Percentiles rank a stretch among this genome's conserved stretches.
Conservation (phyloP, 768 basidiomycete species). For the Calocera cornea region DNA sequence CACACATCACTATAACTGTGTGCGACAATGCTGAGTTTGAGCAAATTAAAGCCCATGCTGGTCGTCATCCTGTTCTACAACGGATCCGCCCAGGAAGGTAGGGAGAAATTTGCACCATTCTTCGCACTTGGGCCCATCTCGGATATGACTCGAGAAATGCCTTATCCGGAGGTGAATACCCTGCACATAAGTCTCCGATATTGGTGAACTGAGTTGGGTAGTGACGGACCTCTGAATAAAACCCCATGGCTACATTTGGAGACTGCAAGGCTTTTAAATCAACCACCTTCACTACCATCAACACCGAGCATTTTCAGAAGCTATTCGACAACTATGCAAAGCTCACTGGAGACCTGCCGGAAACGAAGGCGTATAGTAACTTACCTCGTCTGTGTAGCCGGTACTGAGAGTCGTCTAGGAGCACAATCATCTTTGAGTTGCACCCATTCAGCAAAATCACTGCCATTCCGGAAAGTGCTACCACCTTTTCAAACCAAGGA, state of each 20-base stretch:
- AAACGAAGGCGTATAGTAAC: not conserved
- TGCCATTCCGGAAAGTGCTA: not conserved
- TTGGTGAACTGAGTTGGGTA: not conserved
- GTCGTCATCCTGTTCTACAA: slow-evolving; percentile 7
- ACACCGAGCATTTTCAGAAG: not conserved
- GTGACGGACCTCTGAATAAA: not conserved
- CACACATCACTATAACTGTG: not conserved
- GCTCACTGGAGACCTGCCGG: not conserved
- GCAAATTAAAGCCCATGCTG: not conserved
- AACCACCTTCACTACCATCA: not conserved
- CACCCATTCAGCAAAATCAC: not conserved
- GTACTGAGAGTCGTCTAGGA: not conserved
- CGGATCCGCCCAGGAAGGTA: slow-evolving; percentile 1
- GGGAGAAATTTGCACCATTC: not conserved
- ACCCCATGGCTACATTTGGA: not conserved
- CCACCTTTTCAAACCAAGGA: not conserved
- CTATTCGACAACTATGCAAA: not conserved
- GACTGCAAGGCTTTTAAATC: slow-evolving; percentile 1
- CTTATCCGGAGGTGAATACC: not conserved
- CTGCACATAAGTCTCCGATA: not conserved
- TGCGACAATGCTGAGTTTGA: not conserved
- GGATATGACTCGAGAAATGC: slow-evolving; percentile 1
- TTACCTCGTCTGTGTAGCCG: no score
- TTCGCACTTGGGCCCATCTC: not conserved
- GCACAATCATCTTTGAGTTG: not conserved